phyloP scores from a whole-genome alignment of 805 yeast genomes.

The Candida cerambycidarum region DNA sequence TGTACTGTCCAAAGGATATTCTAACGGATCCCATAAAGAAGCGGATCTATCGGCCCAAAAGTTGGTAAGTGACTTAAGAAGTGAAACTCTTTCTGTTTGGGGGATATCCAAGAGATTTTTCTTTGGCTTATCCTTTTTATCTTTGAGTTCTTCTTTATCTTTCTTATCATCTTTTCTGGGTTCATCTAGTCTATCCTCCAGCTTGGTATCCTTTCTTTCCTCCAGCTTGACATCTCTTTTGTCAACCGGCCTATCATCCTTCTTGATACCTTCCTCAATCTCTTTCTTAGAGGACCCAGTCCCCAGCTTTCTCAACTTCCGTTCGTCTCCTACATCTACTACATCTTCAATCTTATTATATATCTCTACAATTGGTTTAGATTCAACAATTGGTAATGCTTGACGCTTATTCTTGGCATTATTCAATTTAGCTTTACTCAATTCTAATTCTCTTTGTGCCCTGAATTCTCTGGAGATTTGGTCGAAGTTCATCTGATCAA shows the following conservation, averaged over 20 bases:
- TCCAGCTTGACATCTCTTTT: slow-evolving; percentile 1
- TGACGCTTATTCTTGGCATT: slow-evolving; percentile 58
- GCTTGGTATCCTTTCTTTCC: neutral
- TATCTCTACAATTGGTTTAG: slow-evolving; percentile 88
- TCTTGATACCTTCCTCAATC: slow-evolving; percentile 5
- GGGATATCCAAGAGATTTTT: slow-evolving; percentile 21
- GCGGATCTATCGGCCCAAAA: slow-evolving; percentile 99
- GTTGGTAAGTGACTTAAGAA: slow-evolving; percentile 79
- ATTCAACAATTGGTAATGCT: slow-evolving; percentile 68
- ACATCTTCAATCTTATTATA: slow-evolving; percentile 88
- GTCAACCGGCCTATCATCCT: too few species aligned
- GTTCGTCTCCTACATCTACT: slow-evolving; percentile 46
- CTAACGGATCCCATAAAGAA: slow-evolving; percentile 89
- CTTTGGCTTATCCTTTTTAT: slow-evolving; percentile 9
- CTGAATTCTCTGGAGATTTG: slow-evolving; percentile 83
- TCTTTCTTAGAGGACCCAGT: slow-evolving; percentile 9
- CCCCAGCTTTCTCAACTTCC: slow-evolving; percentile 6
- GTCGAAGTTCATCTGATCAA: slow-evolving; percentile 75
- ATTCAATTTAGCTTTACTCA: slow-evolving; percentile 31
- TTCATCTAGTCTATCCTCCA: neutral
- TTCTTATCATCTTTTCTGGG: neutral
- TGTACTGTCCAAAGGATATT: slow-evolving; percentile 72
- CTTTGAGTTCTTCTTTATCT: neutral
- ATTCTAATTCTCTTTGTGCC: slow-evolving; percentile 78
- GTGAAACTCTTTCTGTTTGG: slow-evolving; percentile 65